Base-by-base conservation (phyloP, 2,329 filamentous ascomycete species). In the Endoconidiophora polonica region DNA sequence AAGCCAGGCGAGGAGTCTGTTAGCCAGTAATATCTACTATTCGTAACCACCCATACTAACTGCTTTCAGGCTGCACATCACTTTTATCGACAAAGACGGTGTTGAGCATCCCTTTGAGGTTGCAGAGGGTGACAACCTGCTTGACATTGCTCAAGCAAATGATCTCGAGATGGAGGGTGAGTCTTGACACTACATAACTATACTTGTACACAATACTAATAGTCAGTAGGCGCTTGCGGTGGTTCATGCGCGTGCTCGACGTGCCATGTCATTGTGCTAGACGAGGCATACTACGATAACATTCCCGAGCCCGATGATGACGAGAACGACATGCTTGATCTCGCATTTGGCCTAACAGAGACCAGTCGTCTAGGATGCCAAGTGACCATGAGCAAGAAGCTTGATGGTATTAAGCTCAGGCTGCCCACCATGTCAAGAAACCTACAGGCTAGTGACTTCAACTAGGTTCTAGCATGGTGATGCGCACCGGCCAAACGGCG, bases 361-460 rank as follows among this genome's bases (percentile, higher is more conserved):
- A 94, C 86, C 22, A 77, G 74, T 57, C 68, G 88, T 26, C 63
- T 95, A 57, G 88, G 88, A 0, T 95, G 88, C 63, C 88, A 95
- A 69, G 84, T 98, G 23, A 72, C 77, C 61, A 95, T 98, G 90
- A 83, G 71, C 53, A 87, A 86, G 65, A 86, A 93, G 57, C 66
- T 96, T 56, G 84, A 96, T 62, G 91, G 91, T 0, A 56, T 98
- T 59, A 77, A 79, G 43, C 86, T 98, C 29, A 83, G 77, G 64
- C 67, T 98, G 60, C 91, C 91, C 10, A 79, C 79, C 37, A 95
- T 95, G 87, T 96, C 91, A 56, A 75, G 91, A 63, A 98, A 98
- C 62, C 60, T 98, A 66, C 91, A 98, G 68, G 86, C 86, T 12
- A 94, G 86, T 64, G 91, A 98, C 66, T 98, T 98, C 59, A 69